These are phyloP conservation scores for Dysphania ambrosioides DNA, from an alignment of 148 eudicot species.

Conservation along the genomic window DNA sequence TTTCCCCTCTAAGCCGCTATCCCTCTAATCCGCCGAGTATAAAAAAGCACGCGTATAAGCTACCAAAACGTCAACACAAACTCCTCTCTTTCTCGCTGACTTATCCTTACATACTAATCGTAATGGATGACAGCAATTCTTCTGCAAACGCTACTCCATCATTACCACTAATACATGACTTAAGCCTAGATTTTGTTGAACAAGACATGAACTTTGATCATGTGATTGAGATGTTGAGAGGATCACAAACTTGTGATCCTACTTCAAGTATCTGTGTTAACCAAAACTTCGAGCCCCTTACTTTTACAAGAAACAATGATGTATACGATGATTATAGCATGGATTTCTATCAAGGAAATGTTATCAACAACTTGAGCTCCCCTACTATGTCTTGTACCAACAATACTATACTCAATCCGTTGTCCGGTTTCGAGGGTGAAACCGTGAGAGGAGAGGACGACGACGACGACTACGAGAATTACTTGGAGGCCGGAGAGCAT, in stretches of 20 bases:
- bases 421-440: slow-evolving; percentile 26
- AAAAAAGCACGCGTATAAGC: background rate
- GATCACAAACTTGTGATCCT: slow-evolving; percentile 7
- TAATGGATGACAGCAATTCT: slow-evolving; percentile 27
- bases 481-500: slow-evolving; percentile 23
- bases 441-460: slow-evolving; percentile 12
- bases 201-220: slow-evolving; percentile 31
- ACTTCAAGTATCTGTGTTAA: background rate
- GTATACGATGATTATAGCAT: background rate
- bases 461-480: slow-evolving; percentile 16
- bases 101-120: background rate
- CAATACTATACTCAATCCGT: slow-evolving; percentile 22
- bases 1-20: no score
- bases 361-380: slow-evolving; percentile 21
- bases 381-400: slow-evolving; percentile 29
- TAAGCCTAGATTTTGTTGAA: slow-evolving; percentile 19
- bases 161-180: slow-evolving; percentile 23
- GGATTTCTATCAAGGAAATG: background rate
- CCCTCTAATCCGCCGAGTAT: background rate
- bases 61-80: slow-evolving; percentile 18
- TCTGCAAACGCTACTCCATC: slow-evolving; percentile 12
- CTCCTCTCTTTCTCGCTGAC: background rate
- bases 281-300: slow-evolving; percentile 15
- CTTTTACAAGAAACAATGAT: background rate
- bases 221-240: slow-evolving; percentile 31